Evolutionary conservation across 495 filamentous ascomycete species (phyloP).

Genomic region (Cairneyella variabilis): DNA sequence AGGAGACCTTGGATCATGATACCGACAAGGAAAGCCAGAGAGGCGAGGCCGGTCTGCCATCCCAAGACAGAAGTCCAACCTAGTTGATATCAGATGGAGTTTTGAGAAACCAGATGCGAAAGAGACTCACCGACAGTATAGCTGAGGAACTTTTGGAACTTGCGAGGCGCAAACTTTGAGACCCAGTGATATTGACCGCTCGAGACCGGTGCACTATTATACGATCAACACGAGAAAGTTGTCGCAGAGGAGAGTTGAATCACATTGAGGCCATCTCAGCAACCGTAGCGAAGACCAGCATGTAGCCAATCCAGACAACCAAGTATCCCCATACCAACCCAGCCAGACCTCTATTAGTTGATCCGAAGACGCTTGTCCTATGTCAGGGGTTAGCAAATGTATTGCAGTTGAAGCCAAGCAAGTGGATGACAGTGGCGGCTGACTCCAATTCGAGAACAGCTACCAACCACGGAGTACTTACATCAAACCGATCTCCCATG

Average conservation of each 20-base stretch:
- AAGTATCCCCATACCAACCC: constrained; percentile 49
- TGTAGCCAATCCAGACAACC: constrained; percentile 42
- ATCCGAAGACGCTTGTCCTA: constrained; percentile 12
- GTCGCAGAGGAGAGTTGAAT: background rate
- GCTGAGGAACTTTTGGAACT: constrained; percentile 51
- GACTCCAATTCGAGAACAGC: background rate
- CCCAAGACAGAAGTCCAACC: constrained; percentile 59
- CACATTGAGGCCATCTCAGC: constrained; percentile 45
- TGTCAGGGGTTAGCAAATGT: background rate
- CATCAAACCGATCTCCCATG: constrained; percentile 41
- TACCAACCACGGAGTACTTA: constrained; percentile 12
- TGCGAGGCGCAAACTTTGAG: constrained; percentile 51
- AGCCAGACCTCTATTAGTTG: constrained; percentile 43
- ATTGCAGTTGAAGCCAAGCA: too few relatives aligned
- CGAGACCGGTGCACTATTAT: constrained; percentile 32
- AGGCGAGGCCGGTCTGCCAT: constrained; percentile 60
- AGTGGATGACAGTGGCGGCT: background rate
- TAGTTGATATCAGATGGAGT: background rate
- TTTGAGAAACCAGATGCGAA: background rate
- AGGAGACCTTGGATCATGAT: constrained; percentile 45
- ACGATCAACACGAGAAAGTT: background rate
- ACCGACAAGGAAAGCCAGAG: constrained; percentile 40
- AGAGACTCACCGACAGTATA: constrained; percentile 45
- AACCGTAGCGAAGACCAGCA: constrained; percentile 38
- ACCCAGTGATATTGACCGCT: constrained; percentile 59